These are phyloP conservation scores for Chrysanthemum lavandulifolium DNA, from an alignment of 129 eudicot genomes.

Conservation along the genomic window DNA sequence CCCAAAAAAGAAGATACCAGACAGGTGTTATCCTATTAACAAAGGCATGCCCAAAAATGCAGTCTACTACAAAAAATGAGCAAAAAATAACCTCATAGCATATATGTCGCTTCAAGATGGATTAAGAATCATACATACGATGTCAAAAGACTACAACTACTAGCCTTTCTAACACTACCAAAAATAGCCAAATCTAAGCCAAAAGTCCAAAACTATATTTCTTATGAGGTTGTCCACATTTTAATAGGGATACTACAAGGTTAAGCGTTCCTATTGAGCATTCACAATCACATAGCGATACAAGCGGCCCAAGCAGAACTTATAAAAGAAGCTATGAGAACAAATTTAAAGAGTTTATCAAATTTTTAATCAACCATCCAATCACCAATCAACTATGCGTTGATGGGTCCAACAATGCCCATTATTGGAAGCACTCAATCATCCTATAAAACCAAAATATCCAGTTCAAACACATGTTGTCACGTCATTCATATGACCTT, in stretches of 20 bases:
- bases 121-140: neutral
- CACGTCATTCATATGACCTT: too few species aligned
- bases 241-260: neutral
- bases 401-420: too few species aligned
- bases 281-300: neutral
- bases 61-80: neutral
- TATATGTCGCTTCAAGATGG: neutral
- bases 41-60: too few species aligned
- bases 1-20: too few species aligned
- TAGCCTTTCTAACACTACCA: too few species aligned
- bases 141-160: too few species aligned
- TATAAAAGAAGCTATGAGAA: neutral
- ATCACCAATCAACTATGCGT: too few species aligned
- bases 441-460: too few species aligned
- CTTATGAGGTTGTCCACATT: neutral
- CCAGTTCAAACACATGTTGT: too few species aligned
- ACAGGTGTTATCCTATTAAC: neutral
- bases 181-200: too few species aligned
- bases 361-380: too few species aligned
- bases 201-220: neutral
- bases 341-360: neutral
- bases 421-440: too few species aligned
- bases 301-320: neutral
- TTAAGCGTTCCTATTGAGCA: conserved; percentile 5
- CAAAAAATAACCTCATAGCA: neutral